Base-by-base conservation (phyloP, 441 rosid species). In the Isatis lusitanica region DNA sequence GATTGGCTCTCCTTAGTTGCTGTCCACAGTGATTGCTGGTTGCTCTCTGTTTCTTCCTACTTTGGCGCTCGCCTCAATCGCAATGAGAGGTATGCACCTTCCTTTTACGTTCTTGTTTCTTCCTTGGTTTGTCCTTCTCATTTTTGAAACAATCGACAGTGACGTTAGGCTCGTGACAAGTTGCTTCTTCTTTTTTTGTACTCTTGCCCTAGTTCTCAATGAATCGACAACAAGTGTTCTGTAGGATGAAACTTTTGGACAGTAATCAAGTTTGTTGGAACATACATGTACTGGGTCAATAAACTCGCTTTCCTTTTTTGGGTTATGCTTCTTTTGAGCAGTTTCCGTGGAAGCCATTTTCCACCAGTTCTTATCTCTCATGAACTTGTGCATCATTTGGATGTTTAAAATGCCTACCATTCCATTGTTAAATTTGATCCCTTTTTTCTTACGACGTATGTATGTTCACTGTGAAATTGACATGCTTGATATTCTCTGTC, bases 1-100 rank as follows among this genome's bases (percentile, higher is more conserved):
- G 94, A 92, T 40, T 92, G 97, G 97, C 85, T 92, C 66, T 90
- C 94, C 0, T 77, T 90, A 70, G 96, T 92, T 62, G 93, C 96
- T 11, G 96, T 92, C 18, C 96, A 88, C 72, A 88, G 96, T 70
- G 94, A 90, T 79, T 87, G 88, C 66, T 92, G 97, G 96, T 63
- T 92, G 70, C 91, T 90, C 31, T 87, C 96, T 63, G 93, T 91
- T 66, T 81, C 93, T 21, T 89, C 86, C 75, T 91, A 91, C 79
- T 88, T 85, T 68, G 97, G 95, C 18, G 90, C 93, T 81, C 85
- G 83, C 4, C 89, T 91, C 76, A 89, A 83, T 76, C 87, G 89
- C 74, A 90, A 80, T 18, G 93, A 90, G 39, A 84, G 89, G 92
- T 87, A 59, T 26, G n/a, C 3, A 11, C 0, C 6, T 30, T 68